Evolutionary conservation across 352 stramenopile species (phyloP).

Genomic region (Pythium rhizo-oryzae): DNA sequence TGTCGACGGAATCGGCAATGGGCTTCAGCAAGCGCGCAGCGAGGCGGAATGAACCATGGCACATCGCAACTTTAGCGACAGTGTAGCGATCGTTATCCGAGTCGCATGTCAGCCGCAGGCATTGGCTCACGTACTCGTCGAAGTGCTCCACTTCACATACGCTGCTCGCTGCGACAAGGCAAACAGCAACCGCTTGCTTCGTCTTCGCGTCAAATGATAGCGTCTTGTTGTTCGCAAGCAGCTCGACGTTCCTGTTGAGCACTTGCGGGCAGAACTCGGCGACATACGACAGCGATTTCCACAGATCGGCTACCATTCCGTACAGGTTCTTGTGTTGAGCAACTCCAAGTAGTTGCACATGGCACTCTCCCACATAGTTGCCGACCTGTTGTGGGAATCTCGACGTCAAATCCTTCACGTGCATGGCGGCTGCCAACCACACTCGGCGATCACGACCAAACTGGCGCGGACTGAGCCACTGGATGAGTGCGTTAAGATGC

Average conservation of each 20-base stretch:
- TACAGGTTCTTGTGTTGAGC: not conserved
- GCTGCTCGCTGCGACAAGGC: not conserved
- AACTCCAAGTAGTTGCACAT: not conserved
- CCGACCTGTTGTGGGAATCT: not conserved
- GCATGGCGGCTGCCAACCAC: not conserved
- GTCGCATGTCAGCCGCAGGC: slow-evolving; percentile 22
- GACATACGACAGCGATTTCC: slow-evolving; percentile 5
- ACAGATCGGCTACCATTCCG: not conserved
- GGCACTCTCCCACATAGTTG: not conserved
- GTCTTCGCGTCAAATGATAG: not conserved
- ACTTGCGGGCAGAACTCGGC: not conserved
- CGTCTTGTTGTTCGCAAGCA: not conserved
- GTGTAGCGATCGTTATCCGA: slow-evolving; percentile 50
- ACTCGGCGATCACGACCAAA: not conserved
- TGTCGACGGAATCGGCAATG: slow-evolving; percentile 32
- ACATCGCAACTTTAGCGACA: slow-evolving; percentile 43
- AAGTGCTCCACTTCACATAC: not conserved
- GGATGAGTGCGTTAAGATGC: slow-evolving; percentile 3
- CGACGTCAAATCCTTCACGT: not conserved
- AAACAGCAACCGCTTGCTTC: slow-evolving; percentile 5
- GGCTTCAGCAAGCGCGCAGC: slow-evolving; percentile 32
- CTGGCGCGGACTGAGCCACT: not conserved
- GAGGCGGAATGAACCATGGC: slow-evolving; percentile 37
- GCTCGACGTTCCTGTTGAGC: not conserved
- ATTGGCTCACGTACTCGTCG: not conserved